Conservation (phyloP, 2,329 filamentous ascomycete species). For the Sphaceloma murrayae region DNA sequence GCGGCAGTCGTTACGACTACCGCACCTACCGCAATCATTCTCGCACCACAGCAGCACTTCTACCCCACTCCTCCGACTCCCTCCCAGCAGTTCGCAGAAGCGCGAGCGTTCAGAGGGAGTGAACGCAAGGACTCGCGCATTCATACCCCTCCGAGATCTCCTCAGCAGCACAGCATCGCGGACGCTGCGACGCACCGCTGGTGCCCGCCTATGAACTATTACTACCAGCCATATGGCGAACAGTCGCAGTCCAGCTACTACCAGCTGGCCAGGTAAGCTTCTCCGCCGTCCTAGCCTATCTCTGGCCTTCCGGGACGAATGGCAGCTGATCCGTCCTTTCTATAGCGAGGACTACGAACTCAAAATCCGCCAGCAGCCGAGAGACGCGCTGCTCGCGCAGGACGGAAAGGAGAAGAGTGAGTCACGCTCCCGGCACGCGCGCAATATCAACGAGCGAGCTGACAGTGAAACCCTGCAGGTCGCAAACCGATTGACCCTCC, state of each 20-base stretch:
- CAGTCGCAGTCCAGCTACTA: conserved; percentile 19
- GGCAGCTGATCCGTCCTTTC: conserved; percentile 1
- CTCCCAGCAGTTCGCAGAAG: conserved; percentile 14
- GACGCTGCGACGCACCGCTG: conserved; percentile 16
- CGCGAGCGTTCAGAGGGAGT: conserved; percentile 15
- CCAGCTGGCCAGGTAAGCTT: conserved; percentile 20
- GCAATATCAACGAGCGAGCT: background rate
- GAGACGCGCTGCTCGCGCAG: conserved; percentile 53
- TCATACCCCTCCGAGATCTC: conserved; percentile 15
- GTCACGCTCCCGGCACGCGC: conserved; percentile 20
- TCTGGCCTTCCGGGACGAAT: conserved; percentile 11
- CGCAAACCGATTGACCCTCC: conserved; percentile 84
- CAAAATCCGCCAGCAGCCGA: conserved; percentile 56
- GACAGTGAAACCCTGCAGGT: conserved; percentile 38
- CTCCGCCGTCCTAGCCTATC: conserved; percentile 16
- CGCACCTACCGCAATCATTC: conserved; percentile 17
- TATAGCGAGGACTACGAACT: conserved; percentile 48
- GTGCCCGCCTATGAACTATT: conserved; percentile 17
- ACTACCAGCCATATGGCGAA: conserved; percentile 16
- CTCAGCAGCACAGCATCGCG: conserved; percentile 15
- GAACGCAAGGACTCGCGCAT: conserved; percentile 14
- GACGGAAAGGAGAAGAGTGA: conserved; percentile 67
- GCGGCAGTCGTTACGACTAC: conserved; percentile 14
- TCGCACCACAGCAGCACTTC: conserved; percentile 16
- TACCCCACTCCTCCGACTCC: conserved; percentile 16